These are phyloP conservation scores for Populus nigra DNA, from an alignment of 345 rosid species.

Conservation along the genomic window DNA sequence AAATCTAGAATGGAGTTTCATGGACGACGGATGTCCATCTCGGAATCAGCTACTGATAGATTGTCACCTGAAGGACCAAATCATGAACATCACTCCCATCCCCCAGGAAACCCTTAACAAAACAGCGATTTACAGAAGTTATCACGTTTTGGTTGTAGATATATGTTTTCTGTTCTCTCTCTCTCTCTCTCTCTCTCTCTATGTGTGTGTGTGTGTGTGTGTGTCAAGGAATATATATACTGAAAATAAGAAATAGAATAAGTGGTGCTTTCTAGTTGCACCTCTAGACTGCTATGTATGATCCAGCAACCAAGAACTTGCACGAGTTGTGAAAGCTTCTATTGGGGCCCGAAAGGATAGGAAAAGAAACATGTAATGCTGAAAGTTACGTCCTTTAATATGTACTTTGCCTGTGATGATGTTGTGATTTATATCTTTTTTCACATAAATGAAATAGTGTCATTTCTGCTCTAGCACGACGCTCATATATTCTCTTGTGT, in stretches of 20 bases:
- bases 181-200: too few species aligned
- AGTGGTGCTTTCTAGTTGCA: neutral
- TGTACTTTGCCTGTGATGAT: neutral
- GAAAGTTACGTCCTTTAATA: neutral
- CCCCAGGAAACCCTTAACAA: conserved; percentile 6
- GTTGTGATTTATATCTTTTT: too few species aligned
- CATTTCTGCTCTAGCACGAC: neutral
- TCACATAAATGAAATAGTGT: too few species aligned
- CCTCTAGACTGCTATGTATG: neutral
- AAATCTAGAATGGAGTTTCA: conserved; percentile 3
- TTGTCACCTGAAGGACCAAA: conserved; percentile 46
- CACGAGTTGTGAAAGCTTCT: neutral
- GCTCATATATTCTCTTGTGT: neutral
- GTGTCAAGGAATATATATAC: too few species aligned
- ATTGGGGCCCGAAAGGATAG: neutral
- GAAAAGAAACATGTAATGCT: neutral
- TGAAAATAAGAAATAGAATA: too few species aligned
- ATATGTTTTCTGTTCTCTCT: neutral
- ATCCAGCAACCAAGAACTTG: neutral
- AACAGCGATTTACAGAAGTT: neutral
- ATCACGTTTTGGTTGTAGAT: neutral
- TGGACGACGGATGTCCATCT: conserved; percentile 5
- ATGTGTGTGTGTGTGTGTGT: too few species aligned
- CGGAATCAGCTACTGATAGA: conserved; percentile 4
- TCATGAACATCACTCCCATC: conserved; percentile 33